Base-by-base conservation (phyloP, 495 filamentous ascomycete genomes). In the Xanthoparmelia taractica region DNA sequence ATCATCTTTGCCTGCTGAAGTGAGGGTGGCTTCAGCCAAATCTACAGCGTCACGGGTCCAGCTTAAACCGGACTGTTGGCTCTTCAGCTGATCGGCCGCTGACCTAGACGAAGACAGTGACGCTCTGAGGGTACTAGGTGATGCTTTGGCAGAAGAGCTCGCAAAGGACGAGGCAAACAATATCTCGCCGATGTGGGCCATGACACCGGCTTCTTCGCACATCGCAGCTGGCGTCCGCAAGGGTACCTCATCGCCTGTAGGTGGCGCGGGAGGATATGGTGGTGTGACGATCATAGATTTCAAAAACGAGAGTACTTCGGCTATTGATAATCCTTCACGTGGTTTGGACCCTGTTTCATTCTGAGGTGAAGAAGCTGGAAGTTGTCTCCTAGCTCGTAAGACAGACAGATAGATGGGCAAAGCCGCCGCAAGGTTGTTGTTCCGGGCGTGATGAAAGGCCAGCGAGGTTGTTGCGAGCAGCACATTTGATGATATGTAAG, bases 181-280 rank as follows among this genome's bases (percentile, higher is more conserved):
- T 65, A 97, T 92, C 77, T 98, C 94, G 60, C 93, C 95, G 62
- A 98, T 91, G 73, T 96, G 91, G 25, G 88, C 81, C 85, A 92
- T 89, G 5, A 96, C 75, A 8, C 82, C 88, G 5, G 91, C 91
- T 72, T 96, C 90, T 58, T 91, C 87, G 78, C 94, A 96, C 36
- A 80, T 74, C 59, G 88, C 85, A 33, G 76, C 75, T 0, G 80
- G 61, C 37, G 82, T 80, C 40, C 87, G 85, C 5, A 78, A 59
- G 0, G 90, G 84, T 0, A 87, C 80, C 20, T 80, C 72, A 54
- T 88, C 80, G 36, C 91, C 91, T 34, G 87, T 83, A 12, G 80
- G 75, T 0, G 83, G 85, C 0, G 86, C 80, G 0, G 81, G 70
- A 0, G 92, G 91, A 70, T 87, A 93, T 50, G 79, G 73, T 0